Evolutionary conservation across 805 yeast species (phyloP).

Genomic region (Pichia paraexigua): DNA sequence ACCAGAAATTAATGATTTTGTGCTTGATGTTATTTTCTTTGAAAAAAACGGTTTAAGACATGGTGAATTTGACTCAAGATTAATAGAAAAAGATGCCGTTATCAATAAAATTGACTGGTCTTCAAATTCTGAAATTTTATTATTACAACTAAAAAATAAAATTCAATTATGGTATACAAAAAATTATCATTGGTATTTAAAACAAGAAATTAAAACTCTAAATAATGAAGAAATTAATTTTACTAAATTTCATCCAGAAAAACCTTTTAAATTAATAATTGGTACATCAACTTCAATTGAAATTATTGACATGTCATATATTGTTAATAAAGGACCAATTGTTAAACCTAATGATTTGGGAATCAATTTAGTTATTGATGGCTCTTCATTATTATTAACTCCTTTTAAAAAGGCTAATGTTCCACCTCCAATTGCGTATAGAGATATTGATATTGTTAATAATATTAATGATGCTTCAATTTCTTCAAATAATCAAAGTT

Average conservation of each 20-base stretch:
- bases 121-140: conserved; percentile 66
- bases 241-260: conserved; percentile 83
- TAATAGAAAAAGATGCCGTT: conserved; percentile 38
- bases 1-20: conserved; percentile 36
- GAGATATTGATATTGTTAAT: conserved; percentile 49
- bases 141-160: conserved; percentile 51
- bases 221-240: conserved; percentile 31
- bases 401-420: conserved; percentile 80
- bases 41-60: conserved; percentile 92
- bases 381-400: conserved; percentile 59
- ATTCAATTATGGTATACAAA: conserved; percentile 88
- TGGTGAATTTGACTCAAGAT: conserved; percentile 69
- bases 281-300: conserved; percentile 48
- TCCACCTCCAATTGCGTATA: conserved; percentile 87
- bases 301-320: conserved; percentile 60
- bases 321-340: conserved; percentile 61
- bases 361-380: conserved; percentile 75
- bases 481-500: conserved; percentile 46
- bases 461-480: conserved; percentile 61
- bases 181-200: conserved; percentile 93
- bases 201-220: conserved; percentile 54
- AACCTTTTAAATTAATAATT: conserved; percentile 65
- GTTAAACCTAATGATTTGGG: conserved; percentile 66
- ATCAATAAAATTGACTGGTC: conserved; percentile 68
- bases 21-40: conserved; percentile 60